Percentiles rank a stretch among this genome's conserved stretches.
These are phyloP conservation scores for Agrocybe pediades DNA, from an alignment of 768 basidiomycete genomes.

Conservation along the genomic window DNA sequence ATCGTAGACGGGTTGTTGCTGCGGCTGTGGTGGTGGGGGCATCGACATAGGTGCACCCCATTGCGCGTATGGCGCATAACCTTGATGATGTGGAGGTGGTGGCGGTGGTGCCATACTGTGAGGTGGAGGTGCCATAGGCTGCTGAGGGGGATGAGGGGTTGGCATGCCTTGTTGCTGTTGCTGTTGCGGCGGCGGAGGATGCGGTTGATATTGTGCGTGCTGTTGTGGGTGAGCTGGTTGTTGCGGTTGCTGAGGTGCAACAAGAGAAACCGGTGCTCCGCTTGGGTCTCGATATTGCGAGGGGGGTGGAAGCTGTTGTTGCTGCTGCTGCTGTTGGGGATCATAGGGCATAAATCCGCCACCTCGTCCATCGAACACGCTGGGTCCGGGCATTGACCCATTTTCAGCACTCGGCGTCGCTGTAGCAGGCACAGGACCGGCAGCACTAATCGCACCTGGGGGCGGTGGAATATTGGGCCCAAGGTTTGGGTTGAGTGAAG, in stretches of 20 bases:
- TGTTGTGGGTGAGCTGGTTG: constrained; percentile 5
- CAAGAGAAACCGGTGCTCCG: constrained; percentile 1
- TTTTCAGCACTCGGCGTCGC: constrained; percentile 8
- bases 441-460: constrained; percentile 9
- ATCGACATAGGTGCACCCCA: constrained; percentile 18
- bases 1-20: constrained; percentile 28
- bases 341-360: constrained; percentile 27
- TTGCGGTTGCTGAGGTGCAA: background rate
- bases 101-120: constrained; percentile 14
- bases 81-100: constrained; percentile 24
- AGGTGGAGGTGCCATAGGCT: constrained; percentile 21
- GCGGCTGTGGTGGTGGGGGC: constrained; percentile 23
- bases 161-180: constrained; percentile 22
- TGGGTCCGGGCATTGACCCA: constrained; percentile 23
- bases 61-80: constrained; percentile 24
- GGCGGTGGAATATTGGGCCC: constrained; percentile 13
- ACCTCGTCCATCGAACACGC: constrained; percentile 34
- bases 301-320: constrained; percentile 12
- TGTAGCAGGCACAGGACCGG: constrained; percentile 17
- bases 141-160: constrained; percentile 24
- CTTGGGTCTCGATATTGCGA: constrained; percentile 14
- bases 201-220: constrained; percentile 22
- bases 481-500: constrained; percentile 3
- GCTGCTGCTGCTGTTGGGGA: constrained; percentile 3
- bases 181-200: constrained; percentile 20